Conservation (phyloP, 208 protist genomes). For the Lotmaria passim region DNA sequence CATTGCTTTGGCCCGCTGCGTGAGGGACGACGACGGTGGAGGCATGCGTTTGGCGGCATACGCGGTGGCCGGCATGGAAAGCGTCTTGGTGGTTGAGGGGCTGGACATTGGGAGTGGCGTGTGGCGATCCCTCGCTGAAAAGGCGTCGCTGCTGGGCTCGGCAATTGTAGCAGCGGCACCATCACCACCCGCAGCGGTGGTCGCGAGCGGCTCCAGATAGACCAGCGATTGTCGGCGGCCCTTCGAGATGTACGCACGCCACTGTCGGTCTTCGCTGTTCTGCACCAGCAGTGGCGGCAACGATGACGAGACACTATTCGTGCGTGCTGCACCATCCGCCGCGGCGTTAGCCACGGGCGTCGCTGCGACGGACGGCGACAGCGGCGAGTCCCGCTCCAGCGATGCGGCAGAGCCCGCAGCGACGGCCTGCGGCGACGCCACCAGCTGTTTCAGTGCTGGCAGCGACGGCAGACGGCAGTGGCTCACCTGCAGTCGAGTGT, state of each 20-base stretch:
- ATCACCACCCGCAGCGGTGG: not conserved
- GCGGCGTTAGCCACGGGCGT: not conserved
- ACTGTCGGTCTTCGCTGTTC: slow-evolving; percentile 13
- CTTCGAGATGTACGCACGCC: slow-evolving; percentile 22
- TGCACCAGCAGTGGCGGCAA: not conserved
- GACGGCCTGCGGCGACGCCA: not conserved
- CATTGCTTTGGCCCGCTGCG: slow-evolving; percentile 1
- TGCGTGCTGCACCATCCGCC: not conserved
- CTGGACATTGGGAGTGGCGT: not conserved
- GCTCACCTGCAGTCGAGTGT: slow-evolving; percentile 5
- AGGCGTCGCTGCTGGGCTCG: not conserved
- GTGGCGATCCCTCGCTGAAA: not conserved
- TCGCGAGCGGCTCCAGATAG: not conserved
- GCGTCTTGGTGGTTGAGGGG: not conserved
- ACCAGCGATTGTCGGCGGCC: slow-evolving; percentile 13
- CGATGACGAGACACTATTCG: not conserved
- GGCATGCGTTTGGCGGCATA: not conserved
- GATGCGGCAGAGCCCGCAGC: not conserved
- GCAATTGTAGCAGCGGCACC: not conserved
- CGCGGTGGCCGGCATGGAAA: not conserved
- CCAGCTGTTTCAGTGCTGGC: not conserved
- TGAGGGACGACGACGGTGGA: slow-evolving; percentile 1
- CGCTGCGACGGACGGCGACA: not conserved
- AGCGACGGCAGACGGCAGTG: not conserved
- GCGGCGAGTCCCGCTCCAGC: too few species aligned